A percentile compares a stretch with the other conserved stretches of the same genome.
These are phyloP conservation scores for Gnomoniopsis smithogilvyi DNA, from an alignment of 2,329 filamentous ascomycete species.

Conservation along the genomic window DNA sequence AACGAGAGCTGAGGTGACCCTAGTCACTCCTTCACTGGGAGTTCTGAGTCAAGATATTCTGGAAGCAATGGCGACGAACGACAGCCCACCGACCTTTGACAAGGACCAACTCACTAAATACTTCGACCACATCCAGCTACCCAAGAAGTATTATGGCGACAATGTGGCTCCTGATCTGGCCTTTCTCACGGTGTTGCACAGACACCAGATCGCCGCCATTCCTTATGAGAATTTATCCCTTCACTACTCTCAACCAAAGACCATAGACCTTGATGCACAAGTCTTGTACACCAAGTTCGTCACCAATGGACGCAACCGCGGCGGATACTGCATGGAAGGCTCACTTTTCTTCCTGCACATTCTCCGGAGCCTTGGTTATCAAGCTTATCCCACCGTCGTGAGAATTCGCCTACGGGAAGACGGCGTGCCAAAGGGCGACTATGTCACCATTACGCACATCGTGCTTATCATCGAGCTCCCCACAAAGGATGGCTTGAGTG, in stretches of 20 bases:
- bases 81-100: background rate
- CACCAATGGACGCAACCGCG: slow-evolving; percentile 36
- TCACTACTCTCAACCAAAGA: slow-evolving; percentile 43
- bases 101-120: slow-evolving; percentile 20
- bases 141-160: slow-evolving; percentile 19
- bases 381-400: slow-evolving; percentile 43
- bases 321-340: slow-evolving; percentile 61
- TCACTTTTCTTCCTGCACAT: slow-evolving; percentile 45
- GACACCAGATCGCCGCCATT: slow-evolving; percentile 45
- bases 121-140: slow-evolving; percentile 23
- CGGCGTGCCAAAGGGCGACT: slow-evolving; percentile 39
- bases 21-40: no score
- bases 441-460: slow-evolving; percentile 46
- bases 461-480: slow-evolving; percentile 58
- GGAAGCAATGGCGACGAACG: background rate
- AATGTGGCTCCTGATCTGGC: slow-evolving; percentile 26
- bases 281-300: slow-evolving; percentile 49
- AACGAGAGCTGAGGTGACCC: no score
- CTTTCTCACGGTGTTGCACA: slow-evolving; percentile 37
- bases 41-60: no score
- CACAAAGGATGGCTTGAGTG: slow-evolving; percentile 27
- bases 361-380: slow-evolving; percentile 24
- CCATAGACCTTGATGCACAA: slow-evolving; percentile 42
- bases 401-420: slow-evolving; percentile 39
- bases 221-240: slow-evolving; percentile 56